Conservation (phyloP, 2,329 filamentous ascomycete genomes). For the Pestalotiopsis fici region DNA sequence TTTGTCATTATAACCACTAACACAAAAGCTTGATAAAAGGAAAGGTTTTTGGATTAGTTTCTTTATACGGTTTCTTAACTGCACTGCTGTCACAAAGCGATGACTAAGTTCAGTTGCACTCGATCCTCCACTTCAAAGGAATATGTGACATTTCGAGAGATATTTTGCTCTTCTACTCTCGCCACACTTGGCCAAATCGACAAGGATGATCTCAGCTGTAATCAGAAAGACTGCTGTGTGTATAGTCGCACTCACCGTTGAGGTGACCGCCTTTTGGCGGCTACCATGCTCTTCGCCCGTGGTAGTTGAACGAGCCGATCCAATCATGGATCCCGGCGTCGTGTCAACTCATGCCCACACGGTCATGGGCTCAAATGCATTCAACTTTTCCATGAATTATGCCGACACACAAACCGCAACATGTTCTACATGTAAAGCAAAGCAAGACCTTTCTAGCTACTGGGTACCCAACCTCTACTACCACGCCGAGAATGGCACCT, state of each 20-base stretch:
- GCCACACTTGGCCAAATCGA: neutral
- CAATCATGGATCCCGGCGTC: slow-evolving; percentile 56
- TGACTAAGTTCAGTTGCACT: too few species aligned
- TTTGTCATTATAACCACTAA: too few species aligned
- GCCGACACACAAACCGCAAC: slow-evolving; percentile 50
- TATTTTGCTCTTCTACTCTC: too few species aligned
- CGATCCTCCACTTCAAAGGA: too few species aligned
- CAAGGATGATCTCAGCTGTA: neutral
- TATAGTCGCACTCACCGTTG: slow-evolving; percentile 13
- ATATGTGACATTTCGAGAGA: too few species aligned
- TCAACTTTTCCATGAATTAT: slow-evolving; percentile 56
- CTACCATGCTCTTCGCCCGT: slow-evolving; percentile 24
- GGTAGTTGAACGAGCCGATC: slow-evolving; percentile 52
- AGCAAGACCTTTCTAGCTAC: slow-evolving; percentile 66
- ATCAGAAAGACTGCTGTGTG: neutral
- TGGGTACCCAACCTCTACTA: slow-evolving; percentile 63
- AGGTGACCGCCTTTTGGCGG: slow-evolving; percentile 22
- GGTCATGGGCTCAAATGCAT: slow-evolving; percentile 63
- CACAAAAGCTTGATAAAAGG: too few species aligned
- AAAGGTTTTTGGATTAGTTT: too few species aligned
- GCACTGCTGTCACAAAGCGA: too few species aligned
- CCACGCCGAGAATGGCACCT: slow-evolving; percentile 55
- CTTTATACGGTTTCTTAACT: too few species aligned
- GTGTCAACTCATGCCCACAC: slow-evolving; percentile 61
- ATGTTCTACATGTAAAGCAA: slow-evolving; percentile 67